A percentile compares a stretch with the other conserved stretches of the same genome.
phyloP scores from a whole-genome alignment of 352 stramenopile species.

The Phytophthora pini region DNA sequence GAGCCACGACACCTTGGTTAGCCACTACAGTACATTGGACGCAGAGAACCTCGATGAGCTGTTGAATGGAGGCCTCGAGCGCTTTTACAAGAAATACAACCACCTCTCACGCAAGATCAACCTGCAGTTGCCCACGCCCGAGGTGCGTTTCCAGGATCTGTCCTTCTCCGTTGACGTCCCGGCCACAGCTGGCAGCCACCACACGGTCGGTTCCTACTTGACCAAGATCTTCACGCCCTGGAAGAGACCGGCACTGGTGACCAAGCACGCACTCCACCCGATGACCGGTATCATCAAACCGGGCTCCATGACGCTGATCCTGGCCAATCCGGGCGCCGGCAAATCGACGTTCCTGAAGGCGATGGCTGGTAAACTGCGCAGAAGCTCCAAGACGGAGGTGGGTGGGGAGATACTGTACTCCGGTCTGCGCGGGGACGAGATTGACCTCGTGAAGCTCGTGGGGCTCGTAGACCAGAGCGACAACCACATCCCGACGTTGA shows the following conservation, averaged over 20 bases:
- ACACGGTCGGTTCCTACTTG: conserved; percentile 31
- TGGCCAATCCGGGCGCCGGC: conserved; percentile 62
- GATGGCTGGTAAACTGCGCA: conserved; percentile 63
- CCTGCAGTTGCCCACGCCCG: conserved; percentile 22
- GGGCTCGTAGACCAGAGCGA: conserved; percentile 81
- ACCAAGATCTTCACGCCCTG: conserved; percentile 58
- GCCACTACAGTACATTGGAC: conserved; percentile 42
- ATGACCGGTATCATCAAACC: conserved; percentile 75
- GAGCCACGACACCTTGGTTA: conserved; percentile 25
- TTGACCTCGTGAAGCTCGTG: conserved; percentile 66
- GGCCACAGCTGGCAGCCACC: conserved; percentile 49
- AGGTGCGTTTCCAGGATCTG: conserved; percentile 24
- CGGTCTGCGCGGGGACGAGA: conserved; percentile 48
- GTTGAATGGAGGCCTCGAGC: conserved; percentile 62
- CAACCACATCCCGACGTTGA: conserved; percentile 91
- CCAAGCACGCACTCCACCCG: conserved; percentile 57
- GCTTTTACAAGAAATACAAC: conserved; percentile 33
- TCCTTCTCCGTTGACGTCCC: conserved; percentile 36
- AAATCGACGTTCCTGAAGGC: conserved; percentile 79
- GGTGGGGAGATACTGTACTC: conserved; percentile 59
- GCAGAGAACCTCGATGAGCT: conserved; percentile 58
- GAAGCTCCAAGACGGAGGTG: conserved; percentile 37
- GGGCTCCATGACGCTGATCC: conserved; percentile 45
- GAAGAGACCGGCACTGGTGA: conserved; percentile 42
- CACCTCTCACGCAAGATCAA: conserved; percentile 24